Evolutionary conservation across 257 asterid genomes (phyloP).

Genomic region (Nyctanthes arbortristis): DNA sequence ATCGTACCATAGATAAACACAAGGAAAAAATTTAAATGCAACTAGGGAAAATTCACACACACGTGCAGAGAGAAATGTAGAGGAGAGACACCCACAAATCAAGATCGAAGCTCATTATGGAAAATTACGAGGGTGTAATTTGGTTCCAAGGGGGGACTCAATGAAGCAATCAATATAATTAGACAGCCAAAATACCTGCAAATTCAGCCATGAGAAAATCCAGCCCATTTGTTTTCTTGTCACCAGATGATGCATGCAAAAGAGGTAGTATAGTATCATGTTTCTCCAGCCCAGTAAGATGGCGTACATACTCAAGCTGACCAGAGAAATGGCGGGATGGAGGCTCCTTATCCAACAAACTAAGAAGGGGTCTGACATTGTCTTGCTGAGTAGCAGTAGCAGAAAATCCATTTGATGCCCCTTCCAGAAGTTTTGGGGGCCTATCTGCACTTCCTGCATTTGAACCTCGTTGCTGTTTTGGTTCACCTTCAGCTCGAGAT

Average conservation of each 20-base stretch:
- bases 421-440: conserved; percentile 60
- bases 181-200: conserved; percentile 63
- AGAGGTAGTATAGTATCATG: conserved; percentile 67
- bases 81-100: conserved; percentile 17
- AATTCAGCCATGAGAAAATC: conserved; percentile 96
- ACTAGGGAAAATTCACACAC: conserved; percentile 15
- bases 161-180: conserved; percentile 15
- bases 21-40: conserved; percentile 15
- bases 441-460: conserved; percentile 56
- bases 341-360: conserved; percentile 95
- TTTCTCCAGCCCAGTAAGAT: conserved; percentile 87
- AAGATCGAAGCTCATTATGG: conserved; percentile 1
- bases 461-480: conserved; percentile 64
- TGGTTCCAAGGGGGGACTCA: not conserved
- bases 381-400: conserved; percentile 63
- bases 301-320: conserved; percentile 92
- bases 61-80: conserved; percentile 5
- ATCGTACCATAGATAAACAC: conserved; percentile 4
- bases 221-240: conserved; percentile 75
- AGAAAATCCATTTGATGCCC: conserved; percentile 57
- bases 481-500: conserved; percentile 57
- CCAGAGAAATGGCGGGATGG: conserved; percentile 96
- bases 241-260: conserved; percentile 50
- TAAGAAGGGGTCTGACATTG: conserved; percentile 82
- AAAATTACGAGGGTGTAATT: not conserved